Percentiles rank a stretch among this genome's conserved stretches.
These are phyloP conservation scores for Abelmoschus esculentus DNA, from an alignment of 345 rosid genomes.

Conservation along the genomic window DNA sequence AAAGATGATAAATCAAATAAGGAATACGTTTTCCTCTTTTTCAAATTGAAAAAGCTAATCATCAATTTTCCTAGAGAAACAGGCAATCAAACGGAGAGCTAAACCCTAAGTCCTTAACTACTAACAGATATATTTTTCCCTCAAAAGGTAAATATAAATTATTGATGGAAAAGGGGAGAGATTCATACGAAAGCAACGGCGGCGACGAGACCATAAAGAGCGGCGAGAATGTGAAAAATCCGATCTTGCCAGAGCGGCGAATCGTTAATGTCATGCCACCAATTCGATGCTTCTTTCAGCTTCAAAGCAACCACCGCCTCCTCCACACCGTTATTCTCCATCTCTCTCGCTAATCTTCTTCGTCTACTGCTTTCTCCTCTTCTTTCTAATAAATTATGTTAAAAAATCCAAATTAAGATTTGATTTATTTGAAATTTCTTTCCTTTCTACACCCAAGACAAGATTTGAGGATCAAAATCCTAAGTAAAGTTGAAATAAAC, in stretches of 20 bases:
- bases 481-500: not conserved
- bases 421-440: not conserved
- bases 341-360: slow-evolving; percentile 10
- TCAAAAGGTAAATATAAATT: slow-evolving; percentile 8
- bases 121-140: not conserved
- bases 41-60: not conserved
- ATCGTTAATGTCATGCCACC: slow-evolving; percentile 67
- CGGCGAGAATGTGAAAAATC: slow-evolving; percentile 61
- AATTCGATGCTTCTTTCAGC: slow-evolving; percentile 46
- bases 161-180: not conserved
- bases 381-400: not conserved
- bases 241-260: slow-evolving; percentile 82
- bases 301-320: slow-evolving; percentile 32
- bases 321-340: slow-evolving; percentile 18
- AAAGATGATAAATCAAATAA: not conserved
- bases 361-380: not conserved
- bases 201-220: slow-evolving; percentile 61
- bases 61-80: not conserved
- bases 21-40: not conserved
- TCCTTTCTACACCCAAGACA: not conserved
- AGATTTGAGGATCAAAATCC: not conserved
- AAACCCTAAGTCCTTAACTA: not conserved
- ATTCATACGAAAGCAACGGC: slow-evolving; percentile 52
- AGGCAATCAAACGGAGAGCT: not conserved
- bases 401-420: not conserved